Percentiles rank a stretch among this genome's conserved stretches.
Evolutionary conservation across 495 filamentous ascomycete species (phyloP).

Genomic region (Aspergillus ellipticus): DNA sequence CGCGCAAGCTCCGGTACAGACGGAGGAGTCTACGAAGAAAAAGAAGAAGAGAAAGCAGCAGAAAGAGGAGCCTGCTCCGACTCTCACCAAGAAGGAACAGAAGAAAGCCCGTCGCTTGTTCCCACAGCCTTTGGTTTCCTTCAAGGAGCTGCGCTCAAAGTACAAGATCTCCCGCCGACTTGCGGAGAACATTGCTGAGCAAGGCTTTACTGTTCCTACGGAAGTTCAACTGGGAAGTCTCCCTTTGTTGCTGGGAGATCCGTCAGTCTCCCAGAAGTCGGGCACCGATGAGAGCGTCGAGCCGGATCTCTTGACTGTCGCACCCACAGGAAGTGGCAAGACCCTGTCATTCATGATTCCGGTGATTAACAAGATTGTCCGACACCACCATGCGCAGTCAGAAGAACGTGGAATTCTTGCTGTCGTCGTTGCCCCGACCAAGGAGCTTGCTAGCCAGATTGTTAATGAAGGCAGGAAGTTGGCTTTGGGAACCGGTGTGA

Average conservation of each 20-base stretch:
- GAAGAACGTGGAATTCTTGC: constrained; percentile 50
- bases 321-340: constrained; percentile 97
- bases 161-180: constrained; percentile 71
- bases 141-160: constrained; percentile 62
- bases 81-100: constrained; percentile 49
- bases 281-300: constrained; percentile 18
- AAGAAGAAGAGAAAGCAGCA: constrained; percentile 49
- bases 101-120: constrained; percentile 54
- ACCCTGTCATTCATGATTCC: constrained; percentile 90
- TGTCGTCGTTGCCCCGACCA: constrained; percentile 85
- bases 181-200: constrained; percentile 71
- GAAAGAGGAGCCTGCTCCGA: constrained; percentile 30
- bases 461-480: constrained; percentile 88
- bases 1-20: constrained; percentile 25
- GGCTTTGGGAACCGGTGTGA: constrained; percentile 70
- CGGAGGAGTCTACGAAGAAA: constrained; percentile 52
- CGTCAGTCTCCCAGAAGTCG: constrained; percentile 18
- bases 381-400: constrained; percentile 41
- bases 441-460: constrained; percentile 88
- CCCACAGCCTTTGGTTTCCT: constrained; percentile 74
- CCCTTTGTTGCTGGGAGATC: constrained; percentile 64
- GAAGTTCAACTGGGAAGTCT: constrained; percentile 88
- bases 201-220: constrained; percentile 83
- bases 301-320: constrained; percentile 78
- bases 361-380: constrained; percentile 68